phyloP scores from a whole-genome alignment of 495 filamentous ascomycete genomes.

The Neurospora sp. region DNA sequence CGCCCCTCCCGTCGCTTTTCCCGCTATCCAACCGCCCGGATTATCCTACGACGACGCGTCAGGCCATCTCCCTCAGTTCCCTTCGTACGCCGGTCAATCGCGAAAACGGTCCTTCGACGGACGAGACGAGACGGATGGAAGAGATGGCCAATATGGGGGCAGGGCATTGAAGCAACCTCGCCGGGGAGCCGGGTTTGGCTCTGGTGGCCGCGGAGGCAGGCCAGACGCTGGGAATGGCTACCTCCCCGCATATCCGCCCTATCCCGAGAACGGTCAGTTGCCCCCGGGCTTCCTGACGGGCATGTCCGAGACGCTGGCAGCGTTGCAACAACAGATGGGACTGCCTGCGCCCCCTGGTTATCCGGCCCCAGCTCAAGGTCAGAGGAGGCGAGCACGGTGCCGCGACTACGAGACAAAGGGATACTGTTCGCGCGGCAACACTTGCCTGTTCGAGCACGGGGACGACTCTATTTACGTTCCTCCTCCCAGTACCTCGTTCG shows the following conservation, averaged over 20 bases:
- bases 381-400: constrained; percentile 49
- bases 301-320: background rate
- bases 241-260: background rate
- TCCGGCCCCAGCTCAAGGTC: constrained; percentile 27
- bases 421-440: constrained; percentile 63
- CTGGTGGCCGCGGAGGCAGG: constrained; percentile 44
- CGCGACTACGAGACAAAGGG: constrained; percentile 84
- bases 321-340: constrained; percentile 1
- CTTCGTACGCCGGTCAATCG: constrained; percentile 7
- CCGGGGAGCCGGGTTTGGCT: constrained; percentile 43
- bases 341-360: constrained; percentile 32
- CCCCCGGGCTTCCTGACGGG: background rate
- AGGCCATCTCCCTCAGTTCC: constrained; percentile 2
- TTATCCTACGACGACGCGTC: constrained; percentile 18
- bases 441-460: constrained; percentile 78
- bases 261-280: background rate
- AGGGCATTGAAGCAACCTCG: constrained; percentile 65
- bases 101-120: constrained; percentile 23
- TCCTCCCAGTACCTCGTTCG: background rate
- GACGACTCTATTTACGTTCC: constrained; percentile 10
- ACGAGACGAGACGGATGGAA: constrained; percentile 28
- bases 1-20: constrained; percentile 9
- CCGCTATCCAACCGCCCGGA: constrained; percentile 3
- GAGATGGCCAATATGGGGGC: constrained; percentile 23
- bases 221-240: constrained; percentile 20